Percentiles rank a stretch among this genome's conserved stretches.
Evolutionary conservation across 1,139 yeast genomes (phyloP).

Genomic region (Saccharomyces uvarum): DNA sequence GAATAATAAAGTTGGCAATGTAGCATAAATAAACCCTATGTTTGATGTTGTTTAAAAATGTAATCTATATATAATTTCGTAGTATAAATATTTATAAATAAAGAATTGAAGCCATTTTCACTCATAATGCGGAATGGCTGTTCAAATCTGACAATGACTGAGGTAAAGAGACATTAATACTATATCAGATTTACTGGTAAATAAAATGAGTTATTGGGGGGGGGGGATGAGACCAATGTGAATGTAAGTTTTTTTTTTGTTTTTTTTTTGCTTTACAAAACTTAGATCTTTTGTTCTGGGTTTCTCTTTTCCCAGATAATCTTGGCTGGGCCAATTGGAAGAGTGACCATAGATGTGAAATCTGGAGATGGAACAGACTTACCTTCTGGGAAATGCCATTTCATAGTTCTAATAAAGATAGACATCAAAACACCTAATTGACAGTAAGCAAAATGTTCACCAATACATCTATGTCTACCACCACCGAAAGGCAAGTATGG

Average conservation of each 20-base stretch:
- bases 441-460: conserved; percentile 94
- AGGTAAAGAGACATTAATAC: background rate
- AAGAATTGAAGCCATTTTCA: background rate
- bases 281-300: conserved; percentile 17
- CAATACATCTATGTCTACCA: conserved; percentile 98
- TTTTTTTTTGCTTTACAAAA: conserved; percentile 1
- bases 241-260: background rate
- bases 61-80: background rate
- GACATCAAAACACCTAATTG: conserved; percentile 85
- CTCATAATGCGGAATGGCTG: background rate
- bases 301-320: conserved; percentile 68
- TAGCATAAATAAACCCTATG: background rate
- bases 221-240: background rate
- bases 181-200: background rate
- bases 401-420: conserved; percentile 65
- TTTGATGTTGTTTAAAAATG: background rate
- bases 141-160: background rate
- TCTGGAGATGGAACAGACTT: conserved; percentile 66
- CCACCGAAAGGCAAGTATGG: conserved; percentile 98
- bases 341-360: conserved; percentile 87
- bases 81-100: background rate
- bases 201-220: background rate
- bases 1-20: background rate
- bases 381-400: conserved; percentile 57
- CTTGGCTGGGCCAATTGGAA: conserved; percentile 74